Evolutionary conservation across 176 grass and related monocot species (phyloP).

Genomic region (bread wheat (Triticum aestivum)): IWGSC_CS_RefSeq_v2.1 NC_057805.1:16528061-16528560

Average conservation of each 20-base stretch:
- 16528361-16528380: conserved; percentile 59
- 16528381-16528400: conserved; percentile 80
- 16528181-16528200: conserved; percentile 86
- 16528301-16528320: conserved; percentile 39
- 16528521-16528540: not conserved
- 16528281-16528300: conserved; percentile 54
- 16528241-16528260: conserved; percentile 51
- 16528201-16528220: conserved; percentile 68
- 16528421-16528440: conserved; percentile 61
- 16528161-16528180: conserved; percentile 70
- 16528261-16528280: conserved; percentile 52
- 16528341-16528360: conserved; percentile 44
- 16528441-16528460: conserved; percentile 51
- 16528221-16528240: conserved; percentile 68
- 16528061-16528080: conserved; percentile 68
- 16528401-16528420: conserved; percentile 59
- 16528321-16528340: conserved; percentile 60
- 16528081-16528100: conserved; percentile 60
- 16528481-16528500: not conserved
- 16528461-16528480: not conserved
- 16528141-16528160: conserved; percentile 61
- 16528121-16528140: conserved; percentile 74
- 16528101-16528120: conserved; percentile 49
- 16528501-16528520: not conserved
- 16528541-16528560: not conserved